phyloP scores from a whole-genome alignment of 768 basidiomycete genomes.

The Scleroderma citrinum region DNA sequence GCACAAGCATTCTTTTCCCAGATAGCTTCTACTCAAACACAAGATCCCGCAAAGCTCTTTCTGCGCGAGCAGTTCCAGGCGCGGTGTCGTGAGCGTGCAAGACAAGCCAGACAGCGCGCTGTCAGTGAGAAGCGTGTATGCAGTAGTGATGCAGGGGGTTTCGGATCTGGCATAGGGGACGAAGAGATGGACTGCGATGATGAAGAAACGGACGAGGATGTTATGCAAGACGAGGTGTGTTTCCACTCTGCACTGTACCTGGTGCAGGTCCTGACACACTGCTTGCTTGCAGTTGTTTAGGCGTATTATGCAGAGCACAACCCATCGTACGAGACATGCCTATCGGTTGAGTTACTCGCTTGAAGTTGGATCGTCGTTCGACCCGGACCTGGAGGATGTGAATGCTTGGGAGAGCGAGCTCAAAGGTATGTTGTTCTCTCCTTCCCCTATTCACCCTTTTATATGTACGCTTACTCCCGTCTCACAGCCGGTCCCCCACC shows the following conservation, averaged over 20 bases:
- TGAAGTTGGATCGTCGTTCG: constrained; percentile 73
- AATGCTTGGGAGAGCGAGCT: constrained; percentile 56
- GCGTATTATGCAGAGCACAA: constrained; percentile 54
- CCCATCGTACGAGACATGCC: constrained; percentile 42
- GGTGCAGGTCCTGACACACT: constrained; percentile 6
- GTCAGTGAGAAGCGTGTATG: constrained; percentile 35
- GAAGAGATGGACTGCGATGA: constrained; percentile 44
- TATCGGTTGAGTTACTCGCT: constrained; percentile 59
- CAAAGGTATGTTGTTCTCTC: constrained; percentile 28
- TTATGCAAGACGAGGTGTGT: constrained; percentile 60
- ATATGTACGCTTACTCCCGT: not conserved
- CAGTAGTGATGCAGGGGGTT: constrained; percentile 34
- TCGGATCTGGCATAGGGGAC: constrained; percentile 29
- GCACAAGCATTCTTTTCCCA: not conserved
- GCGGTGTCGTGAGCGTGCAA: constrained; percentile 55
- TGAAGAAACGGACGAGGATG: constrained; percentile 51
- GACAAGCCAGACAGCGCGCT: constrained; percentile 38
- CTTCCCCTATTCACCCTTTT: no score
- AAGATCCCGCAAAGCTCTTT: constrained; percentile 48
- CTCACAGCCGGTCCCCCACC: not conserved
- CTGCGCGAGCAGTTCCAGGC: constrained; percentile 56
- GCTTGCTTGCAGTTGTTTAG: constrained; percentile 65
- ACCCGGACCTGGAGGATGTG: constrained; percentile 65
- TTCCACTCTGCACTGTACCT: constrained; percentile 2
- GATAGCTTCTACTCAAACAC: no score